Evolutionary conservation across 2,329 filamentous ascomycete genomes (phyloP), one percentile per base, ranked within the genome.

Genomic region (Talaromyces pinophilus): DNA sequence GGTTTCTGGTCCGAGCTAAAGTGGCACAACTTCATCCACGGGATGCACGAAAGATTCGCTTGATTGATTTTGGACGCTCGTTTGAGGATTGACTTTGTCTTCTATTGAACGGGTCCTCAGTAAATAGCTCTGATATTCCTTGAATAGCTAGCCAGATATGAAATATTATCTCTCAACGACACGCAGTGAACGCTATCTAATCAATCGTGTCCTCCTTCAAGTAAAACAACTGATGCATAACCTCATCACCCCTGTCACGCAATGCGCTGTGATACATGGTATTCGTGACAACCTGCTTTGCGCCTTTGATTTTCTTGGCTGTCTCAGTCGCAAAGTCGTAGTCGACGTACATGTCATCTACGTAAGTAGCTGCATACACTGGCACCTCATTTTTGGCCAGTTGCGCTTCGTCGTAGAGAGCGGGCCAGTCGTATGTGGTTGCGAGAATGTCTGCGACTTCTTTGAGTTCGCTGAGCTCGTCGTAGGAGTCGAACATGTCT

Each of bases 291-390:
- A 90, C 95, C 48, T 92, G 88, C 80, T 92, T 93, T 75, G 87
- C 90, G 0, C 88, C 89, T 75, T 87, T 90, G 75, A 97, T 91
- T 73, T 88, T 86, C 48, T 81, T 81, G 10, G 92, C 92, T 17
- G 92, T 96, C 71, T 90, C 87, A 71, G 86, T 84, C 8, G 91
- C 90, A 64, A 93, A 81, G 6, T 87, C 87, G 71, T 87, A 91
- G 73, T 96, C 91, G 35, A 98, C 93, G 73, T 96, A 97, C 91
- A 97, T 95, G 75, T 97, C 93, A 69, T 97, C 90, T 4, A 92
- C 77, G 71, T 91, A 98, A 1, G 88, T 90, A 0, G 91, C 92
- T 1, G 93, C 90, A 73, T 95, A 97, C 0, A 96, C 88, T 0
- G 94, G 93, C 0, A 97, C 92, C 67, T 88, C 83, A 72, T 97